Base-by-base conservation (phyloP, 352 stramenopile genomes). In the Peronospora destructor region DNA sequence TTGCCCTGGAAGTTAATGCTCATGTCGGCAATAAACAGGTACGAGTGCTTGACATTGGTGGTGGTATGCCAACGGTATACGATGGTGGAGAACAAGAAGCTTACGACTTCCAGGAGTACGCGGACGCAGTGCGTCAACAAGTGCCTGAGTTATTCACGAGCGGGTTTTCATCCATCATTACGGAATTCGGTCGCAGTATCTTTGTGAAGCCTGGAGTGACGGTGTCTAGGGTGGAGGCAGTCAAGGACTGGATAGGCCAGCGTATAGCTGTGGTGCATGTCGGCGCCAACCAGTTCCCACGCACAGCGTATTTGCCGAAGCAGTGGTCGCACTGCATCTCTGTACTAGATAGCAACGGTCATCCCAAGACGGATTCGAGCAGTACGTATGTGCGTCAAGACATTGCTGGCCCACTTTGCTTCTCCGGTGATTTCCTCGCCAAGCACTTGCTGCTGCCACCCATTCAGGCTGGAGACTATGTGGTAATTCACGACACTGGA, bases 381-480 rank as follows among this genome's bases (percentile, higher is more conserved):
- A 60, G 45, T 17, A 53, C 45, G n/a, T 83, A 80, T 39, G 30
- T 87, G 4, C 68, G 57, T 47, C 80, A 92, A 47, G 81, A 97
- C 43, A 85, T 97, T 37, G 91, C 86, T 0, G 91, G 91, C 0
- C 91, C 91, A 16, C 74, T 97, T 7, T 97, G 91, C 57, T 97
- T 97, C 46, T 89, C 84, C 8, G 91, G 90, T 2, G 91, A 97
- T 52, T 85, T 96, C 41, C 52, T 97, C 9, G 84, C 74, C 25
- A 84, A 84, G 54, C 71, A 91, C 40, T 54, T 84, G 25, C 58
- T 83, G 32, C 43, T 92, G 25, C 84, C 82, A 21, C 70, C 68
- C n/a, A 85, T 91, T 45, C 38, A 85, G 37, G 67, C 78, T 21
- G 79, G 78, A 7, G 82, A 95, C 59, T 72, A 77, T 13, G 54